These are phyloP conservation scores for Erysimum cheiri DNA, from an alignment of 441 rosid genomes.

Conservation along the genomic window DNA sequence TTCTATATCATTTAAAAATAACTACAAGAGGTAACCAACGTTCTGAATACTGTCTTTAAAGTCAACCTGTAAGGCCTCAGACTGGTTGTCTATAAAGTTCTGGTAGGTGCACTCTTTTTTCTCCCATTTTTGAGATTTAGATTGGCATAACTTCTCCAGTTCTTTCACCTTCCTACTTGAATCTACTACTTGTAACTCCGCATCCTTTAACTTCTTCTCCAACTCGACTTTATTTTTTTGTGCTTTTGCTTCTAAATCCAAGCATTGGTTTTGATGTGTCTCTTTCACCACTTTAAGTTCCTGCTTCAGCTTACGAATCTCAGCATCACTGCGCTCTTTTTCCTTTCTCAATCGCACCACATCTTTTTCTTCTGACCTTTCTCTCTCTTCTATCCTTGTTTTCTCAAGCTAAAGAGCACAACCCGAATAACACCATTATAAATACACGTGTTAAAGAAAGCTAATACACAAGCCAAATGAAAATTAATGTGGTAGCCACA, in stretches of 20 bases:
- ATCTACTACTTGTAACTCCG: constrained; percentile 56
- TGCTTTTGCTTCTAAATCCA: constrained; percentile 64
- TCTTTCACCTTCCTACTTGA: constrained; percentile 71
- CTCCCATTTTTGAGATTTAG: constrained; percentile 67
- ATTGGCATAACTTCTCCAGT: constrained; percentile 68
- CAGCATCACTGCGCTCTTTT: constrained; percentile 56
- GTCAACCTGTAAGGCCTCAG: constrained; percentile 69
- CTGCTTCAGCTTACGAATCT: constrained; percentile 67
- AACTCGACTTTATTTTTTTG: constrained; percentile 55
- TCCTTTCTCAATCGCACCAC: constrained; percentile 59
- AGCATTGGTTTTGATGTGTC: constrained; percentile 56
- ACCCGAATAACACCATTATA: constrained; percentile 20
- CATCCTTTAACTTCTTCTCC: constrained; percentile 66
- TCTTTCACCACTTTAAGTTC: constrained; percentile 60
- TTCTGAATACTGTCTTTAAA: constrained; percentile 15
- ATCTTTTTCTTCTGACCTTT: constrained; percentile 69
- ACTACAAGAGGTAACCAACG: constrained; percentile 19
- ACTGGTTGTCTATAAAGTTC: constrained; percentile 56
- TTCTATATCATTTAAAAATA: constrained; percentile 27
- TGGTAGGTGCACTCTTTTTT: constrained; percentile 62
- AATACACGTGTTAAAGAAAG: constrained; percentile 2
- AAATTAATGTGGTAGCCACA: constrained; percentile 3
- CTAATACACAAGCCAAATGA: constrained; percentile 19
- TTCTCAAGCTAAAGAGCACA: constrained; percentile 70
- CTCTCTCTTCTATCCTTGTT: constrained; percentile 70